Conservation (phyloP, 257 asterid species). For the Ligustrum vulgare region DNA sequence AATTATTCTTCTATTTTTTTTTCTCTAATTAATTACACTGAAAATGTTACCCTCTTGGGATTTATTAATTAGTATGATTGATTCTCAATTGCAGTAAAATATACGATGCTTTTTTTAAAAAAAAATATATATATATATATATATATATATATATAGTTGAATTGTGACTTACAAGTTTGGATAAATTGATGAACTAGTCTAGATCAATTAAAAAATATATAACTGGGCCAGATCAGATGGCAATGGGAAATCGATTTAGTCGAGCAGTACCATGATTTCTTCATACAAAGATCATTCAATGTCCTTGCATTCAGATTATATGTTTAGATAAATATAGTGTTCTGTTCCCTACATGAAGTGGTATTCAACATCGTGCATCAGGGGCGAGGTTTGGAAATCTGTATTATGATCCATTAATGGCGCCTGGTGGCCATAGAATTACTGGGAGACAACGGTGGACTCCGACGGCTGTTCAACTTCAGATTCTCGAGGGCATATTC, state of each 20-base stretch:
- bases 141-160: too few species aligned
- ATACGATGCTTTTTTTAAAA: too few species aligned
- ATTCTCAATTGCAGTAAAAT: too few species aligned
- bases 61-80: too few species aligned
- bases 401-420: constrained; percentile 68
- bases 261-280: not conserved
- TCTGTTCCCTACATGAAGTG: not conserved
- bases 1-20: too few species aligned
- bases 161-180: not conserved
- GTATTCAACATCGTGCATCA: constrained; percentile 23
- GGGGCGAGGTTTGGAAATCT: constrained; percentile 86
- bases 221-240: not conserved
- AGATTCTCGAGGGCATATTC: constrained; percentile 81
- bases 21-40: too few species aligned
- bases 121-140: too few species aligned
- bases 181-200: not conserved
- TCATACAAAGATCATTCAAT: not conserved
- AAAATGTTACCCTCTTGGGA: not conserved
- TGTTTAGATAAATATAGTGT: not conserved
- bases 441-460: constrained; percentile 95
- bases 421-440: constrained; percentile 79
- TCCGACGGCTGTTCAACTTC: constrained; percentile 92
- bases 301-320: not conserved
- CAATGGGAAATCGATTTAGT: not conserved
- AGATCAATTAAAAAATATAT: not conserved